Conservation (phyloP, 352 stramenopile species). For the Globisporangium heterothallicum region DNA sequence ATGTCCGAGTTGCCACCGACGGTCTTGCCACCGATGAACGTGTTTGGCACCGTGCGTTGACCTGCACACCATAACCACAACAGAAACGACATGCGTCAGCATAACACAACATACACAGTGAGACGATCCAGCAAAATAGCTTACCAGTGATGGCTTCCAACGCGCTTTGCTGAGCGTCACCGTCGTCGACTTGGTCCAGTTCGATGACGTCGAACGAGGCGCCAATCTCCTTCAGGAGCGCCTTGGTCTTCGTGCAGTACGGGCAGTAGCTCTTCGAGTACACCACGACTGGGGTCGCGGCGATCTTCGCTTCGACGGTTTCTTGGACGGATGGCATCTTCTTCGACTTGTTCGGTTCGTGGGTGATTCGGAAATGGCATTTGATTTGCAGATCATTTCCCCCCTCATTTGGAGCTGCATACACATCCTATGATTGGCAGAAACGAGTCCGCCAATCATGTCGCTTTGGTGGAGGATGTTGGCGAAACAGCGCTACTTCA, state of each 20-base stretch:
- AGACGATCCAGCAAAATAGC: conserved; percentile 7
- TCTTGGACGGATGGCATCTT: conserved; percentile 60
- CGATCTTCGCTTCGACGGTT: conserved; percentile 59
- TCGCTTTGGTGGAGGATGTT: too few relatives aligned
- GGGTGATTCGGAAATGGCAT: too few relatives aligned
- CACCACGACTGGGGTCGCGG: conserved; percentile 48
- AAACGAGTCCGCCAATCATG: too few relatives aligned
- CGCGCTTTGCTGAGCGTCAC: conserved; percentile 54
- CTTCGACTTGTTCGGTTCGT: too few relatives aligned
- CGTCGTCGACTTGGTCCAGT: conserved; percentile 45
- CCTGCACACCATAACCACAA: conserved; percentile 21
- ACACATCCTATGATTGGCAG: too few relatives aligned
- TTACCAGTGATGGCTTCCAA: conserved; percentile 50
- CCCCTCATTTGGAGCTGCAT: too few relatives aligned
- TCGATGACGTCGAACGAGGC: conserved; percentile 55
- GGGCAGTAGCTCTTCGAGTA: conserved; percentile 96
- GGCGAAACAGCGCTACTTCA: too few relatives aligned
- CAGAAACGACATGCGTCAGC: neutral
- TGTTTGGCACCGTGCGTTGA: conserved; percentile 95
- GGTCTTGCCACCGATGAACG: conserved; percentile 94
- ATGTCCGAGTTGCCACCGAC: conserved; percentile 95
- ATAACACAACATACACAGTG: conserved; percentile 8
- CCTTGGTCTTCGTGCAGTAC: conserved; percentile 87
- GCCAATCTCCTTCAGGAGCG: conserved; percentile 46
- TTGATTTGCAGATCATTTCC: too few relatives aligned